These are phyloP conservation scores for Blumeria graminis DNA, from an alignment of 2,329 filamentous ascomycete genomes.

Conservation along the genomic window DNA sequence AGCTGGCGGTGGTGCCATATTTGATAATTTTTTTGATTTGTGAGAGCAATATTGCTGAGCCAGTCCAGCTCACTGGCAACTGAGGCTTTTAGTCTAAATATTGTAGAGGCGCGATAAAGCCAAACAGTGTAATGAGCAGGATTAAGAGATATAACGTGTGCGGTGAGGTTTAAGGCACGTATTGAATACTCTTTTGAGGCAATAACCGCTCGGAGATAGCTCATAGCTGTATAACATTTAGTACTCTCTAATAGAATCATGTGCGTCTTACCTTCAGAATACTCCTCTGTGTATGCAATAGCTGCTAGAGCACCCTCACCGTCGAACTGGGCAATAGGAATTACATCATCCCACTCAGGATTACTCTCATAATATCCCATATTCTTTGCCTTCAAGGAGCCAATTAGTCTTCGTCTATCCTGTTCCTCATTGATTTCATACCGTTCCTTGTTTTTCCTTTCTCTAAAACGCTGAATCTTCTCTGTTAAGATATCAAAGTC, in stretches of 20 bases:
- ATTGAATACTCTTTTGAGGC: conserved; percentile 60
- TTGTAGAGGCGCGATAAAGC: conserved; percentile 71
- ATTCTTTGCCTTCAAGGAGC: conserved; percentile 9
- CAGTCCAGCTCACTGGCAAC: conserved; percentile 42
- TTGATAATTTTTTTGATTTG: conserved; percentile 92
- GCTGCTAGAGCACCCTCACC: conserved; percentile 66
- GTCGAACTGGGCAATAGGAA: conserved; percentile 64
- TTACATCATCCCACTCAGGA: conserved; percentile 62
- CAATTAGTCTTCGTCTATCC: conserved; percentile 10
- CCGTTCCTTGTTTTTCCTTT: conserved; percentile 2
- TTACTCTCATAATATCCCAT: conserved; percentile 21
- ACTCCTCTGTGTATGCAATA: conserved; percentile 77
- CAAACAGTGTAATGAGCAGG: conserved; percentile 96
- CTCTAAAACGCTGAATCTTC: conserved; percentile 8
- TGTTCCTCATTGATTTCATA: conserved; percentile 11
- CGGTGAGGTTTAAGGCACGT: conserved; percentile 57
- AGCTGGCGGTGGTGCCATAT: conserved; percentile 66
- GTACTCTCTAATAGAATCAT: neutral
- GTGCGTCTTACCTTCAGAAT: conserved; percentile 40
- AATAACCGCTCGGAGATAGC: conserved; percentile 88
- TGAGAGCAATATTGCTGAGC: conserved; percentile 63
- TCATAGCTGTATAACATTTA: conserved; percentile 37
- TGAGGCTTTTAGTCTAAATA: conserved; percentile 31
- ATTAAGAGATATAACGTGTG: conserved; percentile 78
- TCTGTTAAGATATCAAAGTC: conserved; percentile 6